Conservation (phyloP, 192 early-diverging fungal genomes). For the Mortierella claussenii region DNA sequence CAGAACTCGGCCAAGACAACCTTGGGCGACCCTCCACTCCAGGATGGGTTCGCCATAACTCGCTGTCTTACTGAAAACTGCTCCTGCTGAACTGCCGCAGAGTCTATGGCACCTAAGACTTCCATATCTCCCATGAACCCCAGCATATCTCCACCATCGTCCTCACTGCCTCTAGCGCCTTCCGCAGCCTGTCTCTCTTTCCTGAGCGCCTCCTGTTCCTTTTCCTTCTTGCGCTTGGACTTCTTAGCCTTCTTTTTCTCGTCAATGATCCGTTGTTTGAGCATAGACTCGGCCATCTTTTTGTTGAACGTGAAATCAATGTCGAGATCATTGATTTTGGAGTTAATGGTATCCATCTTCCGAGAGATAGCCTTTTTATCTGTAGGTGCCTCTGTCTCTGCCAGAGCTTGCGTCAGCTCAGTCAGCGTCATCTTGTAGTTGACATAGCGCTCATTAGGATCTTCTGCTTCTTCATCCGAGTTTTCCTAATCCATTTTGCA, state of each 20-base stretch:
- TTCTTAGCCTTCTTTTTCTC: constrained; percentile 41
- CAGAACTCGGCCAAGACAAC: constrained; percentile 43
- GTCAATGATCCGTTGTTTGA: constrained; percentile 30
- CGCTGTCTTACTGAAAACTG: constrained; percentile 9
- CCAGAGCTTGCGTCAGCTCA: constrained; percentile 13
- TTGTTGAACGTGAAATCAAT: constrained; percentile 55
- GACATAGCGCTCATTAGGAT: constrained; percentile 46
- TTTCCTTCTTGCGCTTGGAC: constrained; percentile 44
- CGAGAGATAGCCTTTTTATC: constrained; percentile 26
- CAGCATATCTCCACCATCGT: constrained; percentile 42
- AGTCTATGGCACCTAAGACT: not conserved
- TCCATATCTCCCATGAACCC: constrained; percentile 49
- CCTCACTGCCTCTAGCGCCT: not conserved
- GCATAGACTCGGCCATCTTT: constrained; percentile 34
- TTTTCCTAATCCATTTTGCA: no score
- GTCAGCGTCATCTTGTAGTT: constrained; percentile 24
- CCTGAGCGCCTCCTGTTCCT: constrained; percentile 17
- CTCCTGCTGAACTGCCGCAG: not conserved
- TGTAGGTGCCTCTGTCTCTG: constrained; percentile 3
- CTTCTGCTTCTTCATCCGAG: constrained; percentile 44
- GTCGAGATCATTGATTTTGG: constrained; percentile 49
- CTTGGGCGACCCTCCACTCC: constrained; percentile 54
- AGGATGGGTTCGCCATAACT: constrained; percentile 37
- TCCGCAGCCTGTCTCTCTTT: constrained; percentile 3
- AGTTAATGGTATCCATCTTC: constrained; percentile 41